Percentiles rank a stretch among this genome's conserved stretches.
Evolutionary conservation across 164 flowering plant species (phyloP).

Genomic region (Stephania japonica): DNA sequence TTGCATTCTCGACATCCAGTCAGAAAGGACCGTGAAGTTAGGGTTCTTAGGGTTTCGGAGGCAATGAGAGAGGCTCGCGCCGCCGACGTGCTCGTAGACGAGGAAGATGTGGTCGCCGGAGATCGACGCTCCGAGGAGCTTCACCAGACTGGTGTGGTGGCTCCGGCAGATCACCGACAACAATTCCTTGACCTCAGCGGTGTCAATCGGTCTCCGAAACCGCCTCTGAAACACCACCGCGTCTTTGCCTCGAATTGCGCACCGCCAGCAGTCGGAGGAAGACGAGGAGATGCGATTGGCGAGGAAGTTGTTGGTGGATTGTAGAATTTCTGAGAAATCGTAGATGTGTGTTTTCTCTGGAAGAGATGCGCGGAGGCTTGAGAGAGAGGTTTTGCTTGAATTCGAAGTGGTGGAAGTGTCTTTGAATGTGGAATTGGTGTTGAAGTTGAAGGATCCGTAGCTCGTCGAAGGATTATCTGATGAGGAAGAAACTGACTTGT

Average conservation of each 20-base stretch:
- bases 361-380: slow-evolving; percentile 32
- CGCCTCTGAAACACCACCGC: slow-evolving; percentile 52
- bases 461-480: neutral
- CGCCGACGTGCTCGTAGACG: slow-evolving; percentile 61
- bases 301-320: slow-evolving; percentile 49
- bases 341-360: slow-evolving; percentile 41
- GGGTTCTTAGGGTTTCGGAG: slow-evolving; percentile 61
- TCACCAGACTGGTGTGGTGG: slow-evolving; percentile 56
- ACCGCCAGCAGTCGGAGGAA: slow-evolving; percentile 69
- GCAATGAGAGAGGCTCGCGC: slow-evolving; percentile 51
- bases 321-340: slow-evolving; percentile 39
- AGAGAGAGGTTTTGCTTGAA: slow-evolving; percentile 23
- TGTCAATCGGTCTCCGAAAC: slow-evolving; percentile 37
- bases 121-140: slow-evolving; percentile 64
- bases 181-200: slow-evolving; percentile 27
- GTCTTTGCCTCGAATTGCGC: slow-evolving; percentile 41
- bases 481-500: neutral
- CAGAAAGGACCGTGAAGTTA: slow-evolving; percentile 54
- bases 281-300: slow-evolving; percentile 37
- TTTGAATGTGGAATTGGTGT: slow-evolving; percentile 2
- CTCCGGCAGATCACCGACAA: slow-evolving; percentile 47
- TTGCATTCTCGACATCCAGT: slow-evolving; percentile 73
- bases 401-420: slow-evolving; percentile 22
- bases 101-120: slow-evolving; percentile 61
- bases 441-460: neutral